Percentiles rank a stretch among this genome's conserved stretches.
phyloP scores from a whole-genome alignment of 2,329 filamentous ascomycete species.

The Geoglossum cookeanum region DNA sequence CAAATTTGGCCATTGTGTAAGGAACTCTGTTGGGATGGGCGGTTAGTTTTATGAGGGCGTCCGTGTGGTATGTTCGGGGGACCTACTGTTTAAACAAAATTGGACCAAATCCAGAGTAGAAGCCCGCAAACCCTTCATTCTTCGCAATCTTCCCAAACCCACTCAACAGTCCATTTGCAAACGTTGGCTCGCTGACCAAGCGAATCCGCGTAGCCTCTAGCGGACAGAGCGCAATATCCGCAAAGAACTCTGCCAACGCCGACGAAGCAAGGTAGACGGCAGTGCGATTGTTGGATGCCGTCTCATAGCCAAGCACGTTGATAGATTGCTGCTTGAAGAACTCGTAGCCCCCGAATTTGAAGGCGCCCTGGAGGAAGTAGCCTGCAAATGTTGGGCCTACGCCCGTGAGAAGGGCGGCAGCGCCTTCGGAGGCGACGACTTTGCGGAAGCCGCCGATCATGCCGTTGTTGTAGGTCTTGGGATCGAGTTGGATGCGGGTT shows the following conservation, averaged over 20 bases:
- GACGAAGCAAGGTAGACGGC: slow-evolving; percentile 60
- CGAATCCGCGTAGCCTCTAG: slow-evolving; percentile 87
- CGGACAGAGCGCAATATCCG: slow-evolving; percentile 71
- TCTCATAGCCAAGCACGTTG: slow-evolving; percentile 59
- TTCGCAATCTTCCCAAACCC: slow-evolving; percentile 71
- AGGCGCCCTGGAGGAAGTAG: slow-evolving; percentile 85
- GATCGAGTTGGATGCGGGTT: slow-evolving; percentile 88
- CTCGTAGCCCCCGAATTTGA: slow-evolving; percentile 92
- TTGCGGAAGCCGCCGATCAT: slow-evolving; percentile 73
- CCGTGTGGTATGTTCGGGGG: not conserved
- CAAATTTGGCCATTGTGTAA: slow-evolving; percentile 92
- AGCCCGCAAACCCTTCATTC: slow-evolving; percentile 65
- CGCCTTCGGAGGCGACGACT: slow-evolving; percentile 68
- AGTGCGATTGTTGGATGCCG: slow-evolving; percentile 59
- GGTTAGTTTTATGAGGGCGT: too few species aligned
- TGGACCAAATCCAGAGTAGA: slow-evolving; percentile 82
- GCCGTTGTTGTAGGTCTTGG: slow-evolving; percentile 71
- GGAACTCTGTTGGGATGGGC: slow-evolving; percentile 41
- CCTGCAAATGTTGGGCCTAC: slow-evolving; percentile 70
- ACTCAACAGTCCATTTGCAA: slow-evolving; percentile 58
- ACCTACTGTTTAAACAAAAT: slow-evolving; percentile 68
- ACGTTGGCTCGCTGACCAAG: slow-evolving; percentile 74
- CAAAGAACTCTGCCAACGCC: slow-evolving; percentile 47
- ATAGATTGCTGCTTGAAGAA: slow-evolving; percentile 91
- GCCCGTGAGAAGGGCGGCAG: slow-evolving; percentile 69